Percentiles rank a stretch among this genome's conserved stretches.
phyloP scores from a whole-genome alignment of 1,139 yeast species.

The Trichomonascaceae sp. region DNA sequence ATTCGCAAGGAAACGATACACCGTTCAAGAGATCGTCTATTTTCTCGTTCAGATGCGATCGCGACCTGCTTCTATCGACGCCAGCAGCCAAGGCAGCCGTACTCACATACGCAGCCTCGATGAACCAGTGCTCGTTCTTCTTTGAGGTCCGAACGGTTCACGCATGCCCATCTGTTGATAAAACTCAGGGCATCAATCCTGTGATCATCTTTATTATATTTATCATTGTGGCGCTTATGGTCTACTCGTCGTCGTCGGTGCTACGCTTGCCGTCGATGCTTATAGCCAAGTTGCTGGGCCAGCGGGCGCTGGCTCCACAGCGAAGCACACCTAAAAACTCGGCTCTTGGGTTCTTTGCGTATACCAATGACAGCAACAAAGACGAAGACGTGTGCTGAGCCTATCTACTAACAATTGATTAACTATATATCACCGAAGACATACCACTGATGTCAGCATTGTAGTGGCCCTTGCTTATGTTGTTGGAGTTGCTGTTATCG shows the following conservation, averaged over 20 bases:
- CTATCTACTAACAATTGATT: too few species aligned
- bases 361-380: constrained; percentile 1
- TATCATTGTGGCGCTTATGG: constrained; percentile 26
- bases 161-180: constrained; percentile 75
- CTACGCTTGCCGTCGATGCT: not conserved
- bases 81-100: constrained; percentile 37
- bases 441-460: too few species aligned
- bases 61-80: constrained; percentile 37
- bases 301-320: constrained; percentile 1
- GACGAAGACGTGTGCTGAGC: not conserved
- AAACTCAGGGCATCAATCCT: constrained; percentile 23
- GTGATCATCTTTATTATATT: constrained; percentile 17
- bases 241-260: constrained; percentile 14
- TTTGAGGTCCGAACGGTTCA: constrained; percentile 79
- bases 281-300: not conserved
- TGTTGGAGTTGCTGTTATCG: too few species aligned
- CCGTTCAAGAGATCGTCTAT: constrained; percentile 47
- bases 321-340: too few species aligned
- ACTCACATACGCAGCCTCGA: constrained; percentile 56
- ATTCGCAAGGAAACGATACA: constrained; percentile 29
- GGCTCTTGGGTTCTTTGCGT: constrained; percentile 4
- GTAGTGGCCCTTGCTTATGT: too few species aligned
- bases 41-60: constrained; percentile 66
- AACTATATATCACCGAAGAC: too few species aligned
- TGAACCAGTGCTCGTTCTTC: constrained; percentile 67